A percentile compares a stretch with the other conserved stretches of the same genome.
phyloP scores from a whole-genome alignment of 805 yeast species.

The Priceomyces castillae region DNA sequence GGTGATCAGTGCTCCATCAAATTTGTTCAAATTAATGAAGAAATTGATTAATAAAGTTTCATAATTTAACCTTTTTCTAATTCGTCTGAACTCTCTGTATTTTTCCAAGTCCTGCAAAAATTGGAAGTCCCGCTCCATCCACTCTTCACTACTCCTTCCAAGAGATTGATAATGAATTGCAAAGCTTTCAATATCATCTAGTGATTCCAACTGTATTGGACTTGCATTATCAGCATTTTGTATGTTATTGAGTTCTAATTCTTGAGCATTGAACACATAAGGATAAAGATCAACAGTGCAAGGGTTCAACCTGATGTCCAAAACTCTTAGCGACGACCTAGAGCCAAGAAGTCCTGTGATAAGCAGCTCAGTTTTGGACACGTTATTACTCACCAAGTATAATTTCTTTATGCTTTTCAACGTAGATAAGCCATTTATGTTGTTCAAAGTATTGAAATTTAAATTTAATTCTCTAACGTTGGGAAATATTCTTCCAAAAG shows the following conservation, averaged over 20 bases:
- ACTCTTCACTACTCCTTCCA: conserved; percentile 32
- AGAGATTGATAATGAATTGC: conserved; percentile 45
- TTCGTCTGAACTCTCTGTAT: conserved; percentile 15
- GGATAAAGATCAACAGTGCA: conserved; percentile 49
- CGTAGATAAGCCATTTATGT: conserved; percentile 30
- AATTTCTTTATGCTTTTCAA: conserved; percentile 37
- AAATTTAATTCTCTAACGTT: conserved; percentile 47
- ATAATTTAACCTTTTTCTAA: conserved; percentile 28
- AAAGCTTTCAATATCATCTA: conserved; percentile 54
- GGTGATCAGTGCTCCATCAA: conserved; percentile 35
- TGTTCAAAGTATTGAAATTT: conserved; percentile 46
- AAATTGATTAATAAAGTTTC: conserved; percentile 34
- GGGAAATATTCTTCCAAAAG: conserved; percentile 42
- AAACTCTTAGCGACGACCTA: conserved; percentile 30
- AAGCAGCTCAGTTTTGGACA: conserved; percentile 32
- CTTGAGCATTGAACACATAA: conserved; percentile 50
- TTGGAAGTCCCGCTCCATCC: conserved; percentile 38
- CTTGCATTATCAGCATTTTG: conserved; percentile 16
- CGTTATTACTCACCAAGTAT: conserved; percentile 45
- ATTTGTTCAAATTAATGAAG: conserved; percentile 29
- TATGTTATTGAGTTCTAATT: conserved; percentile 21
- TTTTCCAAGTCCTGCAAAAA: conserved; percentile 22
- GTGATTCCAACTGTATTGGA: conserved; percentile 43
- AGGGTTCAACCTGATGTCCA: conserved; percentile 52
- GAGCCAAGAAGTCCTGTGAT: conserved; percentile 29